phyloP scores from a whole-genome alignment of 148 eudicot genomes.

The Oxyria digyna region DNA sequence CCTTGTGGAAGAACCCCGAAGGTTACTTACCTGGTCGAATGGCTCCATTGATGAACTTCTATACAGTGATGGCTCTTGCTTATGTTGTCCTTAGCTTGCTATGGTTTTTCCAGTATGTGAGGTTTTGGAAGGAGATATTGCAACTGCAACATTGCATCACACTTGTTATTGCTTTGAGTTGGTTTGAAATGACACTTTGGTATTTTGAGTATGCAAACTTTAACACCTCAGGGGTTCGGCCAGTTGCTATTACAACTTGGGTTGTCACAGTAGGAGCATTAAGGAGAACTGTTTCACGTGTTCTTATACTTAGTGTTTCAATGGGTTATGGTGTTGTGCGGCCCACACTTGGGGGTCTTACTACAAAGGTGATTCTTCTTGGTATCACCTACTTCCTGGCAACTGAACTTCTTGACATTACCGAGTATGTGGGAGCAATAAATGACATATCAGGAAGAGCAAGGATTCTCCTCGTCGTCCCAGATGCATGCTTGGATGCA shows the following conservation, averaged over 20 bases:
- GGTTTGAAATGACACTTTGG: conserved; percentile 86
- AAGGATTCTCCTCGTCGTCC: conserved; percentile 75
- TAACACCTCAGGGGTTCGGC: conserved; percentile 69
- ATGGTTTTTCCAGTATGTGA: conserved; percentile 75
- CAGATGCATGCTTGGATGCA: conserved; percentile 79
- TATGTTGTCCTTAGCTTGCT: conserved; percentile 53
- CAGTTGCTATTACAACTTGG: conserved; percentile 70
- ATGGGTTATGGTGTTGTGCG: conserved; percentile 99
- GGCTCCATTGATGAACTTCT: conserved; percentile 88
- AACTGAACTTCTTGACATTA: conserved; percentile 70
- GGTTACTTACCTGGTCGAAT: conserved; percentile 96
- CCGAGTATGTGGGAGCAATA: conserved; percentile 85
- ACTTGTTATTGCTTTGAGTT: conserved; percentile 68
- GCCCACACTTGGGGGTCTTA: conserved; percentile 96
- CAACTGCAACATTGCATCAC: conserved; percentile 88
- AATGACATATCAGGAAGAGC: conserved; percentile 89
- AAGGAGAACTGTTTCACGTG: conserved; percentile 72
- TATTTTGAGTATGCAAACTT: conserved; percentile 84
- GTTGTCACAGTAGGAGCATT: conserved; percentile 84
- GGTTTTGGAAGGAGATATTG: conserved; percentile 77
- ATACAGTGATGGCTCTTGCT: conserved; percentile 59
- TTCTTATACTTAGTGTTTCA: conserved; percentile 76
- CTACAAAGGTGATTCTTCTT: conserved; percentile 78
- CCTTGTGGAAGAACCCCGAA: conserved; percentile 88
- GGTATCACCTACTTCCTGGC: conserved; percentile 83